Conservation (phyloP, 441 rosid species). For the Syzygium malaccense region DNA sequence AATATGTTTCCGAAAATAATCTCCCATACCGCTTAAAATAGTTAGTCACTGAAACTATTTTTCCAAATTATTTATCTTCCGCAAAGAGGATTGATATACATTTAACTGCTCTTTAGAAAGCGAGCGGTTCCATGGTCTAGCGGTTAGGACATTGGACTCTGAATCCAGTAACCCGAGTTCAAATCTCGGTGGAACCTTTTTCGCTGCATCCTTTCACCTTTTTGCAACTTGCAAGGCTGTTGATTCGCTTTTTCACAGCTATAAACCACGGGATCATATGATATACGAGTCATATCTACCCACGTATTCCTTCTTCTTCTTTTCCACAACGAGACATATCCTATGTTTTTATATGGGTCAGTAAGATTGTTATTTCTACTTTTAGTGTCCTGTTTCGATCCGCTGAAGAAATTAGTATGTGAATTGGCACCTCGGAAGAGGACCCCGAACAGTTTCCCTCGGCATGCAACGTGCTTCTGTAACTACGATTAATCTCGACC, state of each 20-base stretch:
- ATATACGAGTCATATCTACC: background rate
- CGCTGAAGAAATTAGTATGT: background rate
- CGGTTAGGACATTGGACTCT: background rate
- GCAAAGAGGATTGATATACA: too few species aligned
- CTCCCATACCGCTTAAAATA: background rate
- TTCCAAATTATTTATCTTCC: background rate
- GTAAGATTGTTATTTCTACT: background rate
- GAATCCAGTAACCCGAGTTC: constrained; percentile 1
- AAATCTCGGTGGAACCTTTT: constrained; percentile 2
- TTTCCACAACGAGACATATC: fast-evolving
- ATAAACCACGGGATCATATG: background rate
- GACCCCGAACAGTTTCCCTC: background rate
- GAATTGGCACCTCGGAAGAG: background rate
- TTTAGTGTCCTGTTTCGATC: background rate
- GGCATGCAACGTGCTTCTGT: background rate
- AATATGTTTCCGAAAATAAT: background rate
- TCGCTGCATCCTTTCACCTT: background rate
- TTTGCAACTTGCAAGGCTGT: background rate
- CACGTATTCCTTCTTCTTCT: background rate
- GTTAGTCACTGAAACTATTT: background rate
- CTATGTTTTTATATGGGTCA: background rate
- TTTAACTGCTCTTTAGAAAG: too few species aligned
- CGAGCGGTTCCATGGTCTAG: background rate
- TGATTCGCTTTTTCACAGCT: background rate
- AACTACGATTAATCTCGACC: too few species aligned